Conservation (phyloP, 164 flowering plant genomes). For the Sedum album region DNA sequence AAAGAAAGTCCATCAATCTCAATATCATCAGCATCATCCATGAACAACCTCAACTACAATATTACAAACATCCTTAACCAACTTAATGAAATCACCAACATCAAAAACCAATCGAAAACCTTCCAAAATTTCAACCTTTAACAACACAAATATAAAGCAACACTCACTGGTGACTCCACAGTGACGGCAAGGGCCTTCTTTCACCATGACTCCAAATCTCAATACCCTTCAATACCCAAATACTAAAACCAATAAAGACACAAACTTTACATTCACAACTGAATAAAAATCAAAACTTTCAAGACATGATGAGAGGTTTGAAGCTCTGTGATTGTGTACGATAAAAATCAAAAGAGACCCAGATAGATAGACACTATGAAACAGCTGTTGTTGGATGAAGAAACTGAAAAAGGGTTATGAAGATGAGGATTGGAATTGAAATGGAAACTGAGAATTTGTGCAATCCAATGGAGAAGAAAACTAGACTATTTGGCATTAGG, state of each 20-base stretch:
- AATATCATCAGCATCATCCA: slow-evolving; percentile 6
- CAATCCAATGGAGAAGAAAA: slow-evolving; percentile 6
- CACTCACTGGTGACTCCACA: slow-evolving; percentile 27
- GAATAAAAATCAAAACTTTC: background rate
- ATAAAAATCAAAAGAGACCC: background rate
- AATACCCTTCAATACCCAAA: background rate
- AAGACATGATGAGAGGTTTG: background rate
- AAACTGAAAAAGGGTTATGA: slow-evolving; percentile 3
- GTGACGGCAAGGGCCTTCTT: slow-evolving; percentile 29
- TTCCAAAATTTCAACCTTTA: background rate
- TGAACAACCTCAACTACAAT: background rate
- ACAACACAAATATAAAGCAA: background rate
- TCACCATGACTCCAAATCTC: slow-evolving; percentile 17
- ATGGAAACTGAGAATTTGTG: slow-evolving; percentile 3
- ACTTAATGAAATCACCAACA: background rate
- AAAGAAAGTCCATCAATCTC: background rate
- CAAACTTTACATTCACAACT: background rate
- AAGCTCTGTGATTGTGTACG: slow-evolving; percentile 2
- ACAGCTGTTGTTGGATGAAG: background rate
- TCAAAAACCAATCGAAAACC: background rate
- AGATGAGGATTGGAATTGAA: slow-evolving; percentile 1
- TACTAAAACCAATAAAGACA: background rate
- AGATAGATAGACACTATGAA: background rate
- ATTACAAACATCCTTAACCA: background rate
- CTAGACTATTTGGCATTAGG: background rate